Percentiles rank a stretch among this genome's conserved stretches.
phyloP scores from a whole-genome alignment of 2,329 filamentous ascomycete genomes.

The Monilinia aucupariae region DNA sequence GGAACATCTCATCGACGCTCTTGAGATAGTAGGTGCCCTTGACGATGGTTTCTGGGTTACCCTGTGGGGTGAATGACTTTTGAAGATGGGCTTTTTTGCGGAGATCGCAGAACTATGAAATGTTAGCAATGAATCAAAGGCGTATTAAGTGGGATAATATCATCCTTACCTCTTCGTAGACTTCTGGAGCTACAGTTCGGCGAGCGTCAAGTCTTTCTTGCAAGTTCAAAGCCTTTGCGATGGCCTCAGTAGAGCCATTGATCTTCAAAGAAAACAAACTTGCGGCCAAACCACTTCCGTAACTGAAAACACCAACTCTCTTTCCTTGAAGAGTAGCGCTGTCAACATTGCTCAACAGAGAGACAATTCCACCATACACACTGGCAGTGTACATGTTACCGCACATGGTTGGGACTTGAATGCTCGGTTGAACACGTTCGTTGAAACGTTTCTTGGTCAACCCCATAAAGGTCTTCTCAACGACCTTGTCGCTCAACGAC shows the following conservation, averaged over 20 bases:
- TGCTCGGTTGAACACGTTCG: slow-evolving; percentile 67
- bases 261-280: slow-evolving; percentile 69
- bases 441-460: slow-evolving; percentile 80
- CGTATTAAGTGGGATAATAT: not conserved
- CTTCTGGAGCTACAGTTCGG: slow-evolving; percentile 61
- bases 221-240: slow-evolving; percentile 64
- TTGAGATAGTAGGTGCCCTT: slow-evolving; percentile 72
- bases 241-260: slow-evolving; percentile 61
- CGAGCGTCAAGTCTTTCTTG: slow-evolving; percentile 62
- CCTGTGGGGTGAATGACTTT: slow-evolving; percentile 69
- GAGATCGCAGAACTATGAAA: slow-evolving; percentile 64
- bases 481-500: slow-evolving; percentile 72
- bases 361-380: slow-evolving; percentile 52
- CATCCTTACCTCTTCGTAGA: slow-evolving; percentile 66
- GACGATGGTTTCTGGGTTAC: slow-evolving; percentile 59
- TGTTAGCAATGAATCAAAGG: slow-evolving; percentile 26
- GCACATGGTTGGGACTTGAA: slow-evolving; percentile 72
- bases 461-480: slow-evolving; percentile 83
- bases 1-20: slow-evolving; percentile 81
- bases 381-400: slow-evolving; percentile 59
- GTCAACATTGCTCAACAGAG: slow-evolving; percentile 48
- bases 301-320: slow-evolving; percentile 54
- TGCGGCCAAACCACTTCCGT: slow-evolving; percentile 67
- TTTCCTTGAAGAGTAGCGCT: slow-evolving; percentile 53
- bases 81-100: slow-evolving; percentile 79